These are phyloP conservation scores for Alternaria sp. DNA, from an alignment of 2,329 filamentous ascomycete genomes.

Conservation along the genomic window DNA sequence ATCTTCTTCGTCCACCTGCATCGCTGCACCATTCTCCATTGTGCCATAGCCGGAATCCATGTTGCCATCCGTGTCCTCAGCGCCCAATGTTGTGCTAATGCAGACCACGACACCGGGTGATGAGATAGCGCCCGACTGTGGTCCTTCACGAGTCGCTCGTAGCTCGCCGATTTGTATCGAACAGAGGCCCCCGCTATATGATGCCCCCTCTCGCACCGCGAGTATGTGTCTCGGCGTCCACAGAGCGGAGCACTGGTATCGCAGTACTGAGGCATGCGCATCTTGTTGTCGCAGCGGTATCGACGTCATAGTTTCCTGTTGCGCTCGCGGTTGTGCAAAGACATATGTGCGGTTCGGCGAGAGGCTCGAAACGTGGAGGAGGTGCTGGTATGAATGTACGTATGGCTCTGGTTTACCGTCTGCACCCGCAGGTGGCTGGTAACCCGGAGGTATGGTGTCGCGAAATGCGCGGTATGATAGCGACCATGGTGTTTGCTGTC, in stretches of 20 bases:
- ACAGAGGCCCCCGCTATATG: constrained; percentile 32
- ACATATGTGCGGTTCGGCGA: constrained; percentile 28
- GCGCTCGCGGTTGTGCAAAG: constrained; percentile 26
- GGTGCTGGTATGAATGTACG: constrained; percentile 37
- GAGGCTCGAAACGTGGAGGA: constrained; percentile 36
- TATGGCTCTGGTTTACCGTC: constrained; percentile 22
- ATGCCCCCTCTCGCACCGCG: constrained; percentile 24
- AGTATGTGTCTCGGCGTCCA: constrained; percentile 37
- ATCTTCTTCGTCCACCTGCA: constrained; percentile 5
- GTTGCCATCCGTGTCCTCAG: constrained; percentile 9
- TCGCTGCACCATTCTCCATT: neutral
- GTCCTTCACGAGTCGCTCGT: constrained; percentile 25
- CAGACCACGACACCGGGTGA: constrained; percentile 41
- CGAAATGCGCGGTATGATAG: constrained; percentile 45
- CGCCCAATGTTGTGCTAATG: constrained; percentile 25
- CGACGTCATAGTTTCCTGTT: constrained; percentile 23
- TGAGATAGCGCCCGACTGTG: constrained; percentile 17
- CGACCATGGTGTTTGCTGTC: constrained; percentile 29
- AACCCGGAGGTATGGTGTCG: constrained; percentile 29
- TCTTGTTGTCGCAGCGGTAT: constrained; percentile 36
- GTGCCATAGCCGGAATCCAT: neutral
- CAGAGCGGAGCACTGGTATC: constrained; percentile 31
- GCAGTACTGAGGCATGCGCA: constrained; percentile 21
- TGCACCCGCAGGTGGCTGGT: constrained; percentile 14
- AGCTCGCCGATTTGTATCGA: constrained; percentile 39